Conservation (phyloP, 768 basidiomycete genomes). For the Rickenella mellea region DNA sequence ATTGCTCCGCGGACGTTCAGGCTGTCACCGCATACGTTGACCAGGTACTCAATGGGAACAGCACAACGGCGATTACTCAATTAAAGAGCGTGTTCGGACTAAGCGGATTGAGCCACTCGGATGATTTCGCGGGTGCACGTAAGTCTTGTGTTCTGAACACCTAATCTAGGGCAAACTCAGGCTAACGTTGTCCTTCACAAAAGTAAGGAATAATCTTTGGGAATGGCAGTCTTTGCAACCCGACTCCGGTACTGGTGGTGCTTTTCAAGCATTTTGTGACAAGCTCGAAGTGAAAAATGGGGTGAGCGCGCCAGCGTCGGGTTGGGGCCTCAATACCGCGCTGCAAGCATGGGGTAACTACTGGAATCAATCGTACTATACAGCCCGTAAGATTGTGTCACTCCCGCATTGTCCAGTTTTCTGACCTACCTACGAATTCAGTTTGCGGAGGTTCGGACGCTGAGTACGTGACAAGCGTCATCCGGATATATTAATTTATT, state of each 20-base stretch:
- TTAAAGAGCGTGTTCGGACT: constrained; percentile 56
- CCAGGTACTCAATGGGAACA: constrained; percentile 35
- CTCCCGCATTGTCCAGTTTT: not conserved
- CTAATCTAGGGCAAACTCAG: not conserved
- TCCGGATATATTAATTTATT: constrained; percentile 5
- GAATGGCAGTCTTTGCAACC: constrained; percentile 63
- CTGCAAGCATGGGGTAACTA: constrained; percentile 51
- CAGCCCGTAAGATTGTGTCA: not conserved
- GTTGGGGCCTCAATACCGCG: constrained; percentile 58
- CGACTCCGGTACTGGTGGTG: constrained; percentile 29
- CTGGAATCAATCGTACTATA: constrained; percentile 31
- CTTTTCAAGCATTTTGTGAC: constrained; percentile 60
- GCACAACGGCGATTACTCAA: constrained; percentile 35
- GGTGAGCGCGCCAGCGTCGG: constrained; percentile 28
- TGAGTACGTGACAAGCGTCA: constrained; percentile 31
- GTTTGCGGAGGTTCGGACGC: constrained; percentile 40
- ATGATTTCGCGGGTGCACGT: constrained; percentile 58
- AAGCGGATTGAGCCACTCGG: constrained; percentile 43
- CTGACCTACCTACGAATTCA: constrained; percentile 15
- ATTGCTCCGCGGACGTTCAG: constrained; percentile 67
- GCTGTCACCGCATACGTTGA: constrained; percentile 56
- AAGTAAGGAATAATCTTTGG: constrained; percentile 41
- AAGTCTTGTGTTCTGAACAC: constrained; percentile 11
- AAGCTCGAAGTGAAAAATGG: constrained; percentile 57
- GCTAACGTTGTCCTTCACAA: too few relatives aligned